A percentile compares a stretch with the other conserved stretches of the same genome.
phyloP scores from a whole-genome alignment of 352 stramenopile species.

The Phytopythium aichiense region DNA sequence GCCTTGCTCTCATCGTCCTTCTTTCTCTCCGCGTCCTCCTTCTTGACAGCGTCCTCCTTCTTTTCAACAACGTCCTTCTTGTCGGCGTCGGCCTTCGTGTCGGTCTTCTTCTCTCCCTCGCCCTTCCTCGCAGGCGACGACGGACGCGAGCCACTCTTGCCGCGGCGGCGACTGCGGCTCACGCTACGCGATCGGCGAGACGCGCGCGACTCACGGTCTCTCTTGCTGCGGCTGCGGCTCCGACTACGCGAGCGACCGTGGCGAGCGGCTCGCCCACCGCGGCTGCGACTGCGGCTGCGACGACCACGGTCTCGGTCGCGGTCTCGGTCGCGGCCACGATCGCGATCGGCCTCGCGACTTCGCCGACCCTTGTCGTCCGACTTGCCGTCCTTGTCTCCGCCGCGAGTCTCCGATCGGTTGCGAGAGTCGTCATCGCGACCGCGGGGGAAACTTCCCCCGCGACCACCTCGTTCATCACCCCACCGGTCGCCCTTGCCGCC shows the following conservation, averaged over 20 bases:
- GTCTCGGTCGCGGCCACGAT: conserved; percentile 15
- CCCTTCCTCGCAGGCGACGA: conserved; percentile 4
- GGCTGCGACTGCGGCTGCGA: conserved; percentile 30
- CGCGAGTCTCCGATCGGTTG: conserved; percentile 31
- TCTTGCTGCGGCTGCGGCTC: conserved; percentile 37
- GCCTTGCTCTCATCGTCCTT: not conserved
- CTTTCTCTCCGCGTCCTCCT: not conserved
- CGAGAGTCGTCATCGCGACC: conserved; percentile 40
- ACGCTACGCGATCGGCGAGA: conserved; percentile 13
- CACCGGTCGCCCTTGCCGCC: conserved; percentile 40
- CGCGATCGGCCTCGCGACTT: conserved; percentile 25
- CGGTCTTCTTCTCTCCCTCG: not conserved
- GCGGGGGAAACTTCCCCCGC: conserved; percentile 12
- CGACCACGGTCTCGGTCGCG: not conserved
- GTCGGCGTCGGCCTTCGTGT: conserved; percentile 14
- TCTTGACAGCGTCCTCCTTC: conserved; percentile 4
- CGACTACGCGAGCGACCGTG: conserved; percentile 26
- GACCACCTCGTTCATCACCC: conserved; percentile 31
- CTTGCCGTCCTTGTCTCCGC: conserved; percentile 32
- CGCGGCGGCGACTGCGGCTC: conserved; percentile 7
- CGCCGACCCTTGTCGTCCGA: conserved; percentile 16
- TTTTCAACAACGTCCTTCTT: conserved; percentile 12
- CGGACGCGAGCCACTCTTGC: not conserved
- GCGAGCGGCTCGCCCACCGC: conserved; percentile 31
- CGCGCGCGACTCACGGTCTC: not conserved